These are phyloP conservation scores for Termitomyces sp. DNA, from an alignment of 768 basidiomycete species.

Conservation along the genomic window DNA sequence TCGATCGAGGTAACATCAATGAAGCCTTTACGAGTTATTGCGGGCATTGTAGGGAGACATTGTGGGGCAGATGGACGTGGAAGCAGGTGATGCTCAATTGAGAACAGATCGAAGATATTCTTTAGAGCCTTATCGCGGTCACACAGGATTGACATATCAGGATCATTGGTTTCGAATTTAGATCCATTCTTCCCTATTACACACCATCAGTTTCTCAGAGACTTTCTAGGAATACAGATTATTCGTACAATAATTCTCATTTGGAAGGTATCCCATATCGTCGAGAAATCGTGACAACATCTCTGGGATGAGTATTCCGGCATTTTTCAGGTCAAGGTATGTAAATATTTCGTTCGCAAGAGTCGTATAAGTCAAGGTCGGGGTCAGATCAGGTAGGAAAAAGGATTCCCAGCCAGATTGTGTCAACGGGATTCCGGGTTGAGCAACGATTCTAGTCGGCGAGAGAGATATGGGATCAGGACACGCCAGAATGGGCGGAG, in stretches of 20 bases:
- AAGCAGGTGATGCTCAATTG: constrained; percentile 12
- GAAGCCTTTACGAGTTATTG: constrained; percentile 13
- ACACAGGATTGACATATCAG: background rate
- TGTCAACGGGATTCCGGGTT: background rate
- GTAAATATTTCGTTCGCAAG: constrained; percentile 12
- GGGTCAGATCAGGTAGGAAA: constrained; percentile 7
- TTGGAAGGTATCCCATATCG: constrained; percentile 8
- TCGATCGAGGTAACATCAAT: constrained; percentile 8
- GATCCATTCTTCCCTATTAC: constrained; percentile 8
- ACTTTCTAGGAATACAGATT: background rate
- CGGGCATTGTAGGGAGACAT: constrained; percentile 9
- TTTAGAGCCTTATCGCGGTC: constrained; percentile 8
- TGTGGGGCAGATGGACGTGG: constrained; percentile 1
- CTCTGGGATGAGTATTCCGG: constrained; percentile 9
- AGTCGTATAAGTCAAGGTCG: constrained; percentile 8
- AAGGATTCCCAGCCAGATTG: constrained; percentile 10
- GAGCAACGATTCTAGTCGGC: background rate
- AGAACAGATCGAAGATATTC: constrained; percentile 8
- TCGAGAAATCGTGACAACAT: constrained; percentile 11
- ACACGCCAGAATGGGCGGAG: background rate
- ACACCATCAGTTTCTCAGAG: background rate
- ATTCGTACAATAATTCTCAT: constrained; percentile 9
- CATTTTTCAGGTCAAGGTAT: constrained; percentile 8
- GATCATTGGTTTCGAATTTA: background rate
- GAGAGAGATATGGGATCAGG: background rate